phyloP scores from a whole-genome alignment of 768 basidiomycete species.

The Infundibulicybe gibba region DNA sequence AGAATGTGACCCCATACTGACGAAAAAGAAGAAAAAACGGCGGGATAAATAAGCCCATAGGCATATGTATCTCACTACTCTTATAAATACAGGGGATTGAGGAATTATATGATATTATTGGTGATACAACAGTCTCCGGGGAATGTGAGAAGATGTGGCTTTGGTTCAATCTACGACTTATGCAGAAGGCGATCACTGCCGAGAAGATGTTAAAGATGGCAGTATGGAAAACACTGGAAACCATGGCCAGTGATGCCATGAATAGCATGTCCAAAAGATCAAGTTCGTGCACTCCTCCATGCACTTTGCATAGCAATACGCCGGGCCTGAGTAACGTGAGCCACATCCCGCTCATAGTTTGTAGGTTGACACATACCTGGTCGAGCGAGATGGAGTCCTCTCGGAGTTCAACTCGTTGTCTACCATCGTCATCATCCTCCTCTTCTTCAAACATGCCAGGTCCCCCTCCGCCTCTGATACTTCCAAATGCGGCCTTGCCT shows the following conservation, averaged over 20 bases:
- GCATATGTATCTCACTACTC: no score
- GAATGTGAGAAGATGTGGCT: no score
- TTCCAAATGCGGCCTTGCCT: conserved; percentile 82
- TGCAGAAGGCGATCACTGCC: no score
- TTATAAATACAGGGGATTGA: no score
- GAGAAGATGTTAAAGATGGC: background rate
- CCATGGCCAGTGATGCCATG: background rate
- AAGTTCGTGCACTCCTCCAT: conserved; percentile 71
- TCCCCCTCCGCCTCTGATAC: conserved; percentile 50
- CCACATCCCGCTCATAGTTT: conserved; percentile 2
- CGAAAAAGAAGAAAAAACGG: conserved; percentile 7
- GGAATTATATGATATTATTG: no score
- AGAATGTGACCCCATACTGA: background rate
- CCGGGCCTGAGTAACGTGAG: conserved; percentile 48
- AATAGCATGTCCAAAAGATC: conserved; percentile 9
- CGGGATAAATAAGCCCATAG: background rate
- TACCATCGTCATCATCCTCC: conserved; percentile 67
- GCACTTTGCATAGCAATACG: conserved; percentile 89
- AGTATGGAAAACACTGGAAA: conserved; percentile 11
- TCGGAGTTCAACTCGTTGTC: conserved; percentile 71
- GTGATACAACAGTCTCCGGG: no score
- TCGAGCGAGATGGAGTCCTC: conserved; percentile 90
- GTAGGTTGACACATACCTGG: conserved; percentile 53
- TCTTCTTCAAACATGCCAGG: conserved; percentile 45
- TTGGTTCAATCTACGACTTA: no score